Evolutionary conservation across 1,284 basidiomycete genomes (phyloP).

Genomic region (Marasmius fiardii): DNA sequence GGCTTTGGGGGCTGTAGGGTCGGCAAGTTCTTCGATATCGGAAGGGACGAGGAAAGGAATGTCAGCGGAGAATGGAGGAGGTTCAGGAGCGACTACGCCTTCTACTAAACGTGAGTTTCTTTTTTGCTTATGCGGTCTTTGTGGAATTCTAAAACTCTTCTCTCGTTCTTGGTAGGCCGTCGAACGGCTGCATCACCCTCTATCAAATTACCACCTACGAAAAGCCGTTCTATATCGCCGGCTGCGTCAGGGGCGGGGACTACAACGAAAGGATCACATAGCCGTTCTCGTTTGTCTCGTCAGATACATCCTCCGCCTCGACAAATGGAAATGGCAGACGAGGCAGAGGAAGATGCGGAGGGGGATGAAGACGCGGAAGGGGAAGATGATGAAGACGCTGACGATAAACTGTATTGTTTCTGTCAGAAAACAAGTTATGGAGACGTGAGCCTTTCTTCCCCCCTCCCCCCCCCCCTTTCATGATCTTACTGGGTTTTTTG

Average conservation of each 20-base stretch:
- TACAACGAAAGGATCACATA: constrained; percentile 18
- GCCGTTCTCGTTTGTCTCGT: constrained; percentile 39
- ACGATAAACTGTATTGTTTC: constrained; percentile 44
- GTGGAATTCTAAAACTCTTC: neutral
- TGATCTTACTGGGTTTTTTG: no score
- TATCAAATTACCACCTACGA: constrained; percentile 12
- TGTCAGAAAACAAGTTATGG: constrained; percentile 48
- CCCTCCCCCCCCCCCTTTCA: no score
- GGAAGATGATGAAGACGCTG: constrained; percentile 26
- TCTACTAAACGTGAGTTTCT: constrained; percentile 12
- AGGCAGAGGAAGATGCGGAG: constrained; percentile 29
- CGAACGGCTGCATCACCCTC: constrained; percentile 8
- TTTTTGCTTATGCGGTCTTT: neutral
- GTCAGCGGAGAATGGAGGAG: constrained; percentile 19
- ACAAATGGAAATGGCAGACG: constrained; percentile 16
- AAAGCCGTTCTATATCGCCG: constrained; percentile 11
- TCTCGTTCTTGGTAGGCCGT: constrained; percentile 1
- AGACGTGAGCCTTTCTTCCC: constrained; percentile 29
- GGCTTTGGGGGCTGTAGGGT: constrained; percentile 28
- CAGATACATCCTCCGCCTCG: constrained; percentile 33
- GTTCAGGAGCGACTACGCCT: neutral
- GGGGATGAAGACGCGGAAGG: constrained; percentile 25
- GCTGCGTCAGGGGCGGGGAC: neutral
- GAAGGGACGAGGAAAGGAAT: constrained; percentile 29
- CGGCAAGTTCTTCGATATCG: constrained; percentile 28